Evolutionary conservation across 2,329 filamentous ascomycete species (phyloP).

Genomic region (Clathrospora elynae): DNA sequence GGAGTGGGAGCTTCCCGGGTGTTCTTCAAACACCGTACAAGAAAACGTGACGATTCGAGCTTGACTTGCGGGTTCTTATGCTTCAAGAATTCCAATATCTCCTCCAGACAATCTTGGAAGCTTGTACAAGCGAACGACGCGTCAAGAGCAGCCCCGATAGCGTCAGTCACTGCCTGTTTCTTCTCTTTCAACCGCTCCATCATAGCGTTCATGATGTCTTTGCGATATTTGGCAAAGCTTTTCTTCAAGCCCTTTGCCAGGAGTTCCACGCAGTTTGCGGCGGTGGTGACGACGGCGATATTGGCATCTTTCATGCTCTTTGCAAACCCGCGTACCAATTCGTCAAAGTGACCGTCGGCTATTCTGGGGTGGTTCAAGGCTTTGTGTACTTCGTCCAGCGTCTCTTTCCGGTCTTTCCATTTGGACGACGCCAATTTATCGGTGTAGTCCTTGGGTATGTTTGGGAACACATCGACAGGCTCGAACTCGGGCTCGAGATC

Average conservation of each 20-base stretch:
- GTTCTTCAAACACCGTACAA: slow-evolving; percentile 83
- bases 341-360: slow-evolving; percentile 86
- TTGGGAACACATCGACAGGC: slow-evolving; percentile 82
- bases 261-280: slow-evolving; percentile 89
- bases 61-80: slow-evolving; percentile 99
- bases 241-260: slow-evolving; percentile 84
- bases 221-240: slow-evolving; percentile 78
- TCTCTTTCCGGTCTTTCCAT: slow-evolving; percentile 98
- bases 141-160: slow-evolving; percentile 83
- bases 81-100: slow-evolving; percentile 79
- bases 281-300: slow-evolving; percentile 88
- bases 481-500: slow-evolving; percentile 71
- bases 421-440: slow-evolving; percentile 88
- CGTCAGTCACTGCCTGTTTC: slow-evolving; percentile 86
- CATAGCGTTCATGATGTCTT: slow-evolving; percentile 81
- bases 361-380: slow-evolving; percentile 85
- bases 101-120: slow-evolving; percentile 86
- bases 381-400: slow-evolving; percentile 78
- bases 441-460: slow-evolving; percentile 79
- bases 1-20: slow-evolving; percentile 84
- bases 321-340: slow-evolving; percentile 80
- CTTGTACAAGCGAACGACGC: slow-evolving; percentile 68
- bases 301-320: slow-evolving; percentile 99
- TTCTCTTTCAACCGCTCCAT: slow-evolving; percentile 98
- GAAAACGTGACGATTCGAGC: slow-evolving; percentile 89